Evolutionary conservation across 768 basidiomycete species (phyloP).

Genomic region (Pluteus cervinus): DNA sequence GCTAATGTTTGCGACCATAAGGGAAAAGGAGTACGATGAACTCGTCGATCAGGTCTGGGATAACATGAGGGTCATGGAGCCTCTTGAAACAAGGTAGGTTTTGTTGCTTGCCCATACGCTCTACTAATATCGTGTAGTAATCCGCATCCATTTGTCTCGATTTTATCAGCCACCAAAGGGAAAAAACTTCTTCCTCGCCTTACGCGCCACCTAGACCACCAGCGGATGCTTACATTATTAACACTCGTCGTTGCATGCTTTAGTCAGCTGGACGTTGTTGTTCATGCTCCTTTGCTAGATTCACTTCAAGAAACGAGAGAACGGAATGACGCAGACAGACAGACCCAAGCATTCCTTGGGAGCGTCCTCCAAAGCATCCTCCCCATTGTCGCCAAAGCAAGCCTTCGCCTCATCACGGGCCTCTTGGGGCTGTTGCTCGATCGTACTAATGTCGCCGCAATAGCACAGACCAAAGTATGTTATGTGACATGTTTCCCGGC

Average conservation of each 20-base stretch:
- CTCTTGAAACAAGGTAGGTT: conserved; percentile 84
- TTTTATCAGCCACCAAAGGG: conserved; percentile 84
- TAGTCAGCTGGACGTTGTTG: conserved; percentile 87
- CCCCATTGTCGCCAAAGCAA: conserved; percentile 72
- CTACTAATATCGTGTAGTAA: conserved; percentile 40
- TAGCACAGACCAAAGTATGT: conserved; percentile 79
- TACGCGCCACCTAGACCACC: conserved; percentile 71
- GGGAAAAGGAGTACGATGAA: conserved; percentile 51
- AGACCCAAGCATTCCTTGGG: conserved; percentile 84
- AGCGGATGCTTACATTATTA: conserved; percentile 80
- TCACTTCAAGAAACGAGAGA: conserved; percentile 53
- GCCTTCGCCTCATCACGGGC: conserved; percentile 78
- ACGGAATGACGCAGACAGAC: conserved; percentile 70
- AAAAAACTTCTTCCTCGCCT: conserved; percentile 89
- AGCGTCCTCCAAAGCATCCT: conserved; percentile 85
- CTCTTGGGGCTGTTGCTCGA: conserved; percentile 79
- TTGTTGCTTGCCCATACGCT: background rate
- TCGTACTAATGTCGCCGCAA: conserved; percentile 63
- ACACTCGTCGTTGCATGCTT: conserved; percentile 94
- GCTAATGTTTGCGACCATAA: conserved; percentile 18
- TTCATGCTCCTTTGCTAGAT: conserved; percentile 69
- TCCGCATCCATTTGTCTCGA: conserved; percentile 95
- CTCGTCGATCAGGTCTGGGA: conserved; percentile 75
- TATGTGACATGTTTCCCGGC: background rate
- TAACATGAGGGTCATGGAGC: conserved; percentile 78